Evolutionary conservation across 805 yeast species (phyloP).

Genomic region (Ogataea siamensis): DNA sequence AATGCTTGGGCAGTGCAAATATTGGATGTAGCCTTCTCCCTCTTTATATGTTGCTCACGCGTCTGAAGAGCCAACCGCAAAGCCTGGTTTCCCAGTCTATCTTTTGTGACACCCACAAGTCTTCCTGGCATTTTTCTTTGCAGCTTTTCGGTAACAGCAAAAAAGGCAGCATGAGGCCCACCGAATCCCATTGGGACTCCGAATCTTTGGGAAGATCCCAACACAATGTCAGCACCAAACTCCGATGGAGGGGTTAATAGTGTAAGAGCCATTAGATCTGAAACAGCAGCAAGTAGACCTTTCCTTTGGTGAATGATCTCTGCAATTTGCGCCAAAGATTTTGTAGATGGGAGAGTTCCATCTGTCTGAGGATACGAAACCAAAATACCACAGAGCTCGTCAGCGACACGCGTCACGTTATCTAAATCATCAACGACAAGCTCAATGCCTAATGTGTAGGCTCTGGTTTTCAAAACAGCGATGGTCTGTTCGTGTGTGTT

Average conservation of each 20-base stretch:
- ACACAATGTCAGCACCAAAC: conserved; percentile 88
- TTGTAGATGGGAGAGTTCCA: conserved; percentile 58
- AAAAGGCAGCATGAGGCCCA: conserved; percentile 98
- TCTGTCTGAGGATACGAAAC: conserved; percentile 90
- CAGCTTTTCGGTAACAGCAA: conserved; percentile 76
- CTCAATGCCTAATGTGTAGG: conserved; percentile 68
- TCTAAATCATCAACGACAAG: conserved; percentile 56
- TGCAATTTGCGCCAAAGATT: conserved; percentile 53
- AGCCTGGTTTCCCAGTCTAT: conserved; percentile 86
- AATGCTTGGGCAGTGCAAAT: conserved; percentile 98
- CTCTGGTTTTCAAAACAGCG: conserved; percentile 75
- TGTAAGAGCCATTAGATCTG: conserved; percentile 88
- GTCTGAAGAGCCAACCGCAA: conserved; percentile 93
- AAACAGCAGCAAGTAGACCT: conserved; percentile 80
- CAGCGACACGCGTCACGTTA: conserved; percentile 35
- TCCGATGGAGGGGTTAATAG: conserved; percentile 78
- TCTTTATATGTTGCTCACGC: conserved; percentile 95
- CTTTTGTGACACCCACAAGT: conserved; percentile 89
- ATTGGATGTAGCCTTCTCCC: conserved; percentile 97
- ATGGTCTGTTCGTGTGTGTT: conserved; percentile 84
- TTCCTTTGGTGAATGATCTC: conserved; percentile 66
- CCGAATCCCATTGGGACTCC: conserved; percentile 99
- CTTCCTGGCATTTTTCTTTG: conserved; percentile 97
- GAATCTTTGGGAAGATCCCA: conserved; percentile 92
- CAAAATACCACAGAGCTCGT: conserved; percentile 69